Percentiles rank a stretch among this genome's conserved stretches.
Conservation (phyloP, 2,329 filamentous ascomycete species). For the Penicillium glabrum region DNA sequence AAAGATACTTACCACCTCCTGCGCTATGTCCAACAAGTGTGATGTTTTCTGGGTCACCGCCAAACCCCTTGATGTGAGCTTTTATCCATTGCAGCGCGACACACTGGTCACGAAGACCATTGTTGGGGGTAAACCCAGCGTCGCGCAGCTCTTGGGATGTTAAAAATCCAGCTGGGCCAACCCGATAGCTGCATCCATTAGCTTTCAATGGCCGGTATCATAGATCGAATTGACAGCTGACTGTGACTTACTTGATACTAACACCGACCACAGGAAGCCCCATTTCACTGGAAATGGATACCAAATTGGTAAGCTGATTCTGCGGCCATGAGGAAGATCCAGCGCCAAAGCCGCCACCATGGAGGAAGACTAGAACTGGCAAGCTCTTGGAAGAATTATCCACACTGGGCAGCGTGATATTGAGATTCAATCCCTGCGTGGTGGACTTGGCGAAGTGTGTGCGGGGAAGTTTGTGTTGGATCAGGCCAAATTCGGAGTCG, state of each 20-base stretch:
- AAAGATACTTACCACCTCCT: background rate
- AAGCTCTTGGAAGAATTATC: background rate
- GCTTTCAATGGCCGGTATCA: background rate
- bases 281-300: background rate
- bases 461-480: background rate
- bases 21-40: slow-evolving; percentile 12
- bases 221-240: background rate
- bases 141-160: background rate
- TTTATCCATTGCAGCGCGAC: slow-evolving; percentile 41
- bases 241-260: background rate
- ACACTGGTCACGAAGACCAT: slow-evolving; percentile 50
- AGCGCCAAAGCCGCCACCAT: background rate
- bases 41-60: slow-evolving; percentile 42
- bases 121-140: slow-evolving; percentile 31
- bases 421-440: background rate
- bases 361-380: background rate
- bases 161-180: background rate
- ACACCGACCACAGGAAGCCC: background rate
- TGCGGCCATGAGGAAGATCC: background rate
- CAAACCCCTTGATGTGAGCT: slow-evolving; percentile 42
- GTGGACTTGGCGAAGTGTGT: background rate
- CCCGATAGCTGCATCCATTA: background rate
- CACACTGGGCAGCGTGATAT: background rate
- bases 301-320: background rate
- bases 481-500: background rate